Conservation (phyloP, 2,329 filamentous ascomycete genomes). For the Fusarium scirpi region DNA sequence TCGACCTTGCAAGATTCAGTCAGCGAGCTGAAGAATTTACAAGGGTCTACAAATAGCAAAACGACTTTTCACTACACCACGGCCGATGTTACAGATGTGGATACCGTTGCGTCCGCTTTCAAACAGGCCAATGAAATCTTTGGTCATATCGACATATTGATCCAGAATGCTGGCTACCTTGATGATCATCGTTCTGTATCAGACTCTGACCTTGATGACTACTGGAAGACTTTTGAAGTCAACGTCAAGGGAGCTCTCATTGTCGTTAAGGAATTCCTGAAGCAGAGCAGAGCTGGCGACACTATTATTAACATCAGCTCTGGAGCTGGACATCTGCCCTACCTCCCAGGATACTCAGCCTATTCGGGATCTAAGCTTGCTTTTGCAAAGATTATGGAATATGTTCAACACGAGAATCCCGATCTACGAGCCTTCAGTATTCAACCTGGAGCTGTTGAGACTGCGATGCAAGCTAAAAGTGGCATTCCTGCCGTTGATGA, state of each 20-base stretch:
- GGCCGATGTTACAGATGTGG: background rate
- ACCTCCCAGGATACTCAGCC: slow-evolving; percentile 1
- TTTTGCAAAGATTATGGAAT: slow-evolving; percentile 7
- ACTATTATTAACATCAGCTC: slow-evolving; percentile 7
- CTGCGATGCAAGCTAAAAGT: slow-evolving; percentile 8
- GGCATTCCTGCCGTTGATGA: background rate
- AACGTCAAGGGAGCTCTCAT: slow-evolving; percentile 7
- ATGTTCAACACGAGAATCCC: background rate
- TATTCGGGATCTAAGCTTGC: slow-evolving; percentile 10
- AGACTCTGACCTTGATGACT: background rate
- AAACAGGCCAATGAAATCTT: background rate
- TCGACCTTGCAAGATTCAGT: background rate
- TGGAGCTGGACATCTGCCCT: background rate
- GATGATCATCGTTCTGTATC: background rate
- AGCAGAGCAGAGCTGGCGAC: background rate
- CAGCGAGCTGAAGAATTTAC: background rate
- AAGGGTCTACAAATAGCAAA: rapidly evolving
- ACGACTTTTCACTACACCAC: background rate
- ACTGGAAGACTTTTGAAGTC: slow-evolving; percentile 2
- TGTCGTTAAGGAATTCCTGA: background rate
- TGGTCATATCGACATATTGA: background rate
- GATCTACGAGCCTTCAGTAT: slow-evolving; percentile 3
- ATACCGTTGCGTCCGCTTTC: background rate
- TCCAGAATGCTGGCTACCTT: slow-evolving; percentile 10
- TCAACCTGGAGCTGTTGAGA: slow-evolving; percentile 8